phyloP scores from a whole-genome alignment of 2,329 filamentous ascomycete genomes.

The Passalora sequoiae region DNA sequence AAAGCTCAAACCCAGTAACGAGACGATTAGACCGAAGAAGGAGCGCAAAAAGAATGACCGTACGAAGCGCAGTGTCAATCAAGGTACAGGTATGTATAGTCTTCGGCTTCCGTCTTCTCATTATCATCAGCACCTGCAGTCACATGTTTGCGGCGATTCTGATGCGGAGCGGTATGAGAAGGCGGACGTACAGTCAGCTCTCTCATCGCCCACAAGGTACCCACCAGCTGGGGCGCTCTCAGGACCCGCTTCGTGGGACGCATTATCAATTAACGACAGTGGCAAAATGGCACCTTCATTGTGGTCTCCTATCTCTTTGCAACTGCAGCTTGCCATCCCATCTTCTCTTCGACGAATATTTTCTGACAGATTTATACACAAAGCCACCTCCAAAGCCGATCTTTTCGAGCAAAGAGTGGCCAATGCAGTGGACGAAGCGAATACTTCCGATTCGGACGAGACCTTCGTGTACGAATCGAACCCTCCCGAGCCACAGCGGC shows the following conservation, averaged over 20 bases:
- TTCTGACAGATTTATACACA: slow-evolving; percentile 32
- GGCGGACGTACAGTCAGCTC: not conserved
- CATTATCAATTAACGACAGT: not conserved
- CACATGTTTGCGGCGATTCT: too few species aligned
- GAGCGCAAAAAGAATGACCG: slow-evolving; percentile 76
- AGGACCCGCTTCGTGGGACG: not conserved
- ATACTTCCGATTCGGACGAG: slow-evolving; percentile 95
- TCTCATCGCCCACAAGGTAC: not conserved
- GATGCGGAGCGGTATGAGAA: too few species aligned
- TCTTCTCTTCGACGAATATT: slow-evolving; percentile 20
- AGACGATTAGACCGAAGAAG: slow-evolving; percentile 91
- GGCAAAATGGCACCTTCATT: not conserved
- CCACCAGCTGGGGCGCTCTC: not conserved
- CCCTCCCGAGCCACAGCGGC: slow-evolving; percentile 58
- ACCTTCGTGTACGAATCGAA: slow-evolving; percentile 99
- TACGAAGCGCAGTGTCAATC: slow-evolving; percentile 66
- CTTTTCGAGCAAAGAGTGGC: slow-evolving; percentile 97
- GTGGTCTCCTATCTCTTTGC: not conserved
- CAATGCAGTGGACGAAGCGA: slow-evolving; percentile 89
- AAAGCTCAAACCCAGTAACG: slow-evolving; percentile 81
- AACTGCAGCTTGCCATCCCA: slow-evolving; percentile 11
- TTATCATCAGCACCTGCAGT: not conserved
- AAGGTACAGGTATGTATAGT: slow-evolving; percentile 64
- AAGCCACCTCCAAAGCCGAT: slow-evolving; percentile 90
- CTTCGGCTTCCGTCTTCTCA: slow-evolving; percentile 13